Percentiles rank a stretch among this genome's conserved stretches.
Conservation (phyloP, 352 stramenopile genomes). For the Globisporangium okanoganense region DNA sequence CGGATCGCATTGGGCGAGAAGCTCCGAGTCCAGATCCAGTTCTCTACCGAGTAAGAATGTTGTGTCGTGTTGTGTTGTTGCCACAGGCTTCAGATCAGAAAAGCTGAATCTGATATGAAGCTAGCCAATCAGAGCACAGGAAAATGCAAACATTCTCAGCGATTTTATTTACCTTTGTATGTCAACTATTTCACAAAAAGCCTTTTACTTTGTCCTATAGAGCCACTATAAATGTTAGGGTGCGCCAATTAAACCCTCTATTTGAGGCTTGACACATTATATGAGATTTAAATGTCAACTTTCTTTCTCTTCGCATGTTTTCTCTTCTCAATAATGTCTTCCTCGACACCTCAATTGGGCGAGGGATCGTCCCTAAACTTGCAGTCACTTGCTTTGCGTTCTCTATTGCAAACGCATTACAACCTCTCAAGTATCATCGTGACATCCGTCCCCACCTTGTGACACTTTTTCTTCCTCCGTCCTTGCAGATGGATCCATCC, state of each 20-base stretch:
- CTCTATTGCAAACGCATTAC: neutral
- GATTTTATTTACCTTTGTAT: neutral
- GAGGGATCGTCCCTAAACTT: neutral
- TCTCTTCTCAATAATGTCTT: neutral
- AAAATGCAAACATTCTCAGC: constrained; percentile 1
- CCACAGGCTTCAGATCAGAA: too few species aligned
- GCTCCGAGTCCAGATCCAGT: constrained; percentile 49
- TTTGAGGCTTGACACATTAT: too few species aligned
- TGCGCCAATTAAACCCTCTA: too few species aligned
- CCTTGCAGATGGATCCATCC: constrained; percentile 3
- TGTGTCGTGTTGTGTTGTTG: too few species aligned
- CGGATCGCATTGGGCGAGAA: constrained; percentile 28
- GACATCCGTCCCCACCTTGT: neutral
- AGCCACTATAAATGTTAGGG: neutral
- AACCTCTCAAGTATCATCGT: neutral
- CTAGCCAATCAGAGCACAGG: constrained; percentile 1
- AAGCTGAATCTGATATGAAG: neutral
- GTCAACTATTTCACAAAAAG: neutral
- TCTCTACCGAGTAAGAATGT: constrained; percentile 15
- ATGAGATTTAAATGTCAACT: too few species aligned
- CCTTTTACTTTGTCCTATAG: neutral
- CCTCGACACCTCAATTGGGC: neutral
- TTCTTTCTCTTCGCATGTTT: neutral
- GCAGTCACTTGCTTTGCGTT: neutral
- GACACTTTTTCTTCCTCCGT: neutral